These are phyloP conservation scores for Alternaria longipes DNA, from an alignment of 2,329 filamentous ascomycete genomes.

Conservation along the genomic window DNA sequence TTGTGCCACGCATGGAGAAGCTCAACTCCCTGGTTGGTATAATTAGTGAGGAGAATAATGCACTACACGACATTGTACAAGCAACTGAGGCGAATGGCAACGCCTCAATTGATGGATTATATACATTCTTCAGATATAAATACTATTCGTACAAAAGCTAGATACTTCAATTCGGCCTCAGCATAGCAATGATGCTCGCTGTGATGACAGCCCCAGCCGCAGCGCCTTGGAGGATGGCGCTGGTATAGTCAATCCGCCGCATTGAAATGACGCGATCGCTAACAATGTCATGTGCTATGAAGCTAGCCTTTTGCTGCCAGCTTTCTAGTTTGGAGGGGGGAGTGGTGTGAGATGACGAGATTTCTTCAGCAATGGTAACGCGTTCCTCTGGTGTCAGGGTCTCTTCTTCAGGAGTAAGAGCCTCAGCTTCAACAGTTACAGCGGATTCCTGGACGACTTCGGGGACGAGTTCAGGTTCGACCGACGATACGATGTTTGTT, in stretches of 20 bases:
- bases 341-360: constrained; percentile 13
- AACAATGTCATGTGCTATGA: constrained; percentile 48
- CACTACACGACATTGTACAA: background rate
- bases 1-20: background rate
- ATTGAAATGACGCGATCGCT: constrained; percentile 57
- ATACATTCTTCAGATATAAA: constrained; percentile 3
- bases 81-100: background rate
- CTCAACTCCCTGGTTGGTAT: background rate
- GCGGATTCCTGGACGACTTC: constrained; percentile 5
- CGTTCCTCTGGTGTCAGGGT: constrained; percentile 20
- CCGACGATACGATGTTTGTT: constrained; percentile 8
- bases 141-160: constrained; percentile 12
- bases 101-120: background rate
- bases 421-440: constrained; percentile 7
- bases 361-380: constrained; percentile 29
- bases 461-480: constrained; percentile 9
- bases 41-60: background rate
- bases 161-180: constrained; percentile 28
- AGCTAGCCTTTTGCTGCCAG: constrained; percentile 35
- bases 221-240: constrained; percentile 56
- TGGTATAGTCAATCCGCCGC: constrained; percentile 57
- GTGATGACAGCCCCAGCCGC: constrained; percentile 53
- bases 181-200: constrained; percentile 37
- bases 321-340: constrained; percentile 20
- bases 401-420: constrained; percentile 19